These are phyloP conservation scores for Mycena floridula DNA, from an alignment of 768 basidiomycete species.

Conservation along the genomic window DNA sequence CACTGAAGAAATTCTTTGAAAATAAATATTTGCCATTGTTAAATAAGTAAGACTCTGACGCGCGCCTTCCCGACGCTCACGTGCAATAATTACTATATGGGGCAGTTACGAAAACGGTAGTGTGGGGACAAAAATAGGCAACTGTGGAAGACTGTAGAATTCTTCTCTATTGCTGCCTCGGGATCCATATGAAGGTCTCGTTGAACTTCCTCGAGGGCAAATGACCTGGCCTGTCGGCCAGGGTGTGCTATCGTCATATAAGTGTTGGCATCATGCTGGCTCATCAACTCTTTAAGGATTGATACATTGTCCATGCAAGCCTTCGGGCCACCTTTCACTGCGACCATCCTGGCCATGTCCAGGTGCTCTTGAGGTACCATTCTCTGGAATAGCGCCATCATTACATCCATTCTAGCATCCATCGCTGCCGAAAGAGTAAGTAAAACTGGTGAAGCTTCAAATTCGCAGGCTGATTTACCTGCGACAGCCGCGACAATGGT, in stretches of 20 bases:
- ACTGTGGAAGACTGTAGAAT: conserved; percentile 24
- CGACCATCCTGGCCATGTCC: conserved; percentile 18
- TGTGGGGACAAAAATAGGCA: no score
- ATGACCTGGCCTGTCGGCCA: not conserved
- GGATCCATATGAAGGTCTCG: conserved; percentile 19
- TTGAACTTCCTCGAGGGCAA: conserved; percentile 13
- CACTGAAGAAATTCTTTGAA: no score
- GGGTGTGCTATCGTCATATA: not conserved
- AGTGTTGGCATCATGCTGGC: conserved; percentile 3
- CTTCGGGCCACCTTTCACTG: conserved; percentile 17
- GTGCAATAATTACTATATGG: no score
- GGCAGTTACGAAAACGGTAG: no score
- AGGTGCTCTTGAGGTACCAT: conserved; percentile 12
- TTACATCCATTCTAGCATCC: conserved; percentile 14
- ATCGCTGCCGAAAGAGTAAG: no score
- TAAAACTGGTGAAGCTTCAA: no score
- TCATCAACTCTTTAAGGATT: conserved; percentile 15
- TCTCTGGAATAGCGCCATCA: conserved; percentile 20
- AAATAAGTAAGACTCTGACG: no score
- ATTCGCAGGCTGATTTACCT: no score
- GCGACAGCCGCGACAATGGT: no score
- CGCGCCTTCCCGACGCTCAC: no score
- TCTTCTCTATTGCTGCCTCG: conserved; percentile 19
- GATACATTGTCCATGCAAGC: conserved; percentile 20
- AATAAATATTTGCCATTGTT: no score